Evolutionary conservation across 805 yeast species (phyloP).

Genomic region (Saccharomycopsis microspora): DNA sequence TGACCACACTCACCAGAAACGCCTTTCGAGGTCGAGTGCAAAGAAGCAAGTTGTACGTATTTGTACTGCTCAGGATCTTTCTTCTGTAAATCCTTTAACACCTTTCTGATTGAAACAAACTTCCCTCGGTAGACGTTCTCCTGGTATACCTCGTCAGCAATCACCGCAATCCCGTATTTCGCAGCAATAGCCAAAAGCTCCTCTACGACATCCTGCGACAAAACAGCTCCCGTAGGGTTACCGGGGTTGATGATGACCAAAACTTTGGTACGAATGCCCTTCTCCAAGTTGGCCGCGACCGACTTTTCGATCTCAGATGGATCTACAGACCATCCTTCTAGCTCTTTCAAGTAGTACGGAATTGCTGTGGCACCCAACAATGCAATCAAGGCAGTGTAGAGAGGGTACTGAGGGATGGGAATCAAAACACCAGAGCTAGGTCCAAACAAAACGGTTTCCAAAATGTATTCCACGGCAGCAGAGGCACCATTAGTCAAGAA

Average conservation of each 20-base stretch:
- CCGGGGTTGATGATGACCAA: conserved; percentile 96
- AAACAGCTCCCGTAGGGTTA: conserved; percentile 91
- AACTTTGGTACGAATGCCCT: conserved; percentile 58
- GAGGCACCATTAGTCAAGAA: conserved; percentile 93
- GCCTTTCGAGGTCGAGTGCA: conserved; percentile 98
- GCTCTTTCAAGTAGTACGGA: conserved; percentile 80
- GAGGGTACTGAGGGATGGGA: conserved; percentile 97
- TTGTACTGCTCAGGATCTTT: conserved; percentile 40
- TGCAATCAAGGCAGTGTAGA: conserved; percentile 90
- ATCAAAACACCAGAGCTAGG: conserved; percentile 69
- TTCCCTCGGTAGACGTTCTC: conserved; percentile 77
- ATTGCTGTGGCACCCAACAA: conserved; percentile 72
- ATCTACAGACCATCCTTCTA: conserved; percentile 74
- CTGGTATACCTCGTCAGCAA: conserved; percentile 98
- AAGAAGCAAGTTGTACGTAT: conserved; percentile 78
- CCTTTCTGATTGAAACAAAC: conserved; percentile 77
- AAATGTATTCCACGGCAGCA: conserved; percentile 73
- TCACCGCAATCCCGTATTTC: conserved; percentile 68
- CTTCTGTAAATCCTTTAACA: conserved; percentile 51
- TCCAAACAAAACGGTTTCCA: conserved; percentile 60
- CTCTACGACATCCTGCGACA: conserved; percentile 52
- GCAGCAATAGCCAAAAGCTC: conserved; percentile 74
- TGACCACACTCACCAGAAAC: conserved; percentile 98
- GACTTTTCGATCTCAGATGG: conserved; percentile 50
- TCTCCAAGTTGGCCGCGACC: conserved; percentile 18